A percentile compares a stretch with the other conserved stretches of the same genome.
These are phyloP conservation scores for Sphagnum fallax DNA, from an alignment of 228 moss, liverwort and hornwort species.

Conservation along the genomic window DNA sequence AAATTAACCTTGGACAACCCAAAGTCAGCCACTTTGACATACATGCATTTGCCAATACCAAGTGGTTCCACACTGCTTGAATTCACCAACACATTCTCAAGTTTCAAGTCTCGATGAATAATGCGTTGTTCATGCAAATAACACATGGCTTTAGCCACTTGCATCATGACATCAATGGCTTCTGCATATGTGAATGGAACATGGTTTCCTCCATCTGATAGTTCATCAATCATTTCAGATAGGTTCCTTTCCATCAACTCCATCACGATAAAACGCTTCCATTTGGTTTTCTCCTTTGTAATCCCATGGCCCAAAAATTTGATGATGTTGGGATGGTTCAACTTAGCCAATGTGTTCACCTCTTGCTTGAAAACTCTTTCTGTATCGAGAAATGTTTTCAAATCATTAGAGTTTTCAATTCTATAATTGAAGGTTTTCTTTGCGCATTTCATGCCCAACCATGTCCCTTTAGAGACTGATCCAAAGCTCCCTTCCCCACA, in stretches of 20 bases:
- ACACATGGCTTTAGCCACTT: constrained; percentile 17
- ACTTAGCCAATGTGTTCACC: constrained; percentile 14
- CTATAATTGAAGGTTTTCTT: neutral
- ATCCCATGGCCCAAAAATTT: constrained; percentile 14
- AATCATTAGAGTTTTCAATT: constrained; percentile 15
- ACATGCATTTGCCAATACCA: neutral
- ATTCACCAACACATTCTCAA: constrained; percentile 24
- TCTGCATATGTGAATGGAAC: constrained; percentile 11
- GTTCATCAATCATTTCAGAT: constrained; percentile 2
- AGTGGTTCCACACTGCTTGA: neutral
- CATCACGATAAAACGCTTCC: constrained; percentile 14
- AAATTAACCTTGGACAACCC: constrained; percentile 13
- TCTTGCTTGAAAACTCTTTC: constrained; percentile 6
- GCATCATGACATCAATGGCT: constrained; percentile 24
- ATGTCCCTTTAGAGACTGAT: too few species aligned
- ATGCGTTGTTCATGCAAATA: constrained; percentile 17
- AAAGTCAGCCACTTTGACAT: constrained; percentile 28
- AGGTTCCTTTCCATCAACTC: constrained; percentile 20
- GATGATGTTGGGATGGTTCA: constrained; percentile 17
- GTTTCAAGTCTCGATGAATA: constrained; percentile 24
- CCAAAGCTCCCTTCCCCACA: too few species aligned
- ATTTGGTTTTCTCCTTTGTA: constrained; percentile 5
- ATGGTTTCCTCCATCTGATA: neutral
- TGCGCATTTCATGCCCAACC: too few species aligned
- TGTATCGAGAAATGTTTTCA: neutral